Conservation (phyloP, 179 eudicot genomes). For the Carnegiea gigantea region DNA sequence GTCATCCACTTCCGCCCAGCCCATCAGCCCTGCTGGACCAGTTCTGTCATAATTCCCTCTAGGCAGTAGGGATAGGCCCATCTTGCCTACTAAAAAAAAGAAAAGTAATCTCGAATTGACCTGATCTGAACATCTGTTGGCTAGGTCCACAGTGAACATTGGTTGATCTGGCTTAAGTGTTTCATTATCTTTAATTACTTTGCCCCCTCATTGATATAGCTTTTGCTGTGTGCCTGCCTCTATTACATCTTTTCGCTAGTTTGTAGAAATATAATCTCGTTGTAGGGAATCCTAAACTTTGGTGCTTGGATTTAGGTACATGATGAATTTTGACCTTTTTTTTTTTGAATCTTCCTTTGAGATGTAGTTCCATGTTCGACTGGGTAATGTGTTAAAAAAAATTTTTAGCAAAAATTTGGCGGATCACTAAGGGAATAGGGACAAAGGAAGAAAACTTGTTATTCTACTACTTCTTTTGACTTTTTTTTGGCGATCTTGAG, state of each 20-base stretch:
- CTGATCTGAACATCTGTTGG: neutral
- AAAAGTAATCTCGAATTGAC: neutral
- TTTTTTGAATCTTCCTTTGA: neutral
- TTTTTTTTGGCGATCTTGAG: neutral
- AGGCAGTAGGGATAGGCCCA: too few species aligned
- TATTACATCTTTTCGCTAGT: conserved; percentile 49
- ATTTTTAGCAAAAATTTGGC: too few species aligned
- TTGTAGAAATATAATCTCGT: conserved; percentile 56
- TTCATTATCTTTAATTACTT: neutral
- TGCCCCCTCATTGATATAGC: conserved; percentile 65
- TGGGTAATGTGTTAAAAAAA: too few species aligned
- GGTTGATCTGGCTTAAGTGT: neutral
- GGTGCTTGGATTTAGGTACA: conserved; percentile 32
- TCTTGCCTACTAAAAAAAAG: too few species aligned
- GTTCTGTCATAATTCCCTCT: too few species aligned
- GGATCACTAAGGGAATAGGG: too few species aligned
- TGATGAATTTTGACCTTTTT: neutral
- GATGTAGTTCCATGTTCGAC: neutral
- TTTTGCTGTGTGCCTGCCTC: conserved; percentile 49
- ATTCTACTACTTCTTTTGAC: neutral
- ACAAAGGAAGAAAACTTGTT: neutral
- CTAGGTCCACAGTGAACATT: neutral
- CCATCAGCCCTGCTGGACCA: too few species aligned
- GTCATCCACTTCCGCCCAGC: too few species aligned
- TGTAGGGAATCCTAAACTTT: conserved; percentile 35